These are phyloP conservation scores for Candida sonorensis DNA, from an alignment of 805 yeast genomes.

Conservation along the genomic window DNA sequence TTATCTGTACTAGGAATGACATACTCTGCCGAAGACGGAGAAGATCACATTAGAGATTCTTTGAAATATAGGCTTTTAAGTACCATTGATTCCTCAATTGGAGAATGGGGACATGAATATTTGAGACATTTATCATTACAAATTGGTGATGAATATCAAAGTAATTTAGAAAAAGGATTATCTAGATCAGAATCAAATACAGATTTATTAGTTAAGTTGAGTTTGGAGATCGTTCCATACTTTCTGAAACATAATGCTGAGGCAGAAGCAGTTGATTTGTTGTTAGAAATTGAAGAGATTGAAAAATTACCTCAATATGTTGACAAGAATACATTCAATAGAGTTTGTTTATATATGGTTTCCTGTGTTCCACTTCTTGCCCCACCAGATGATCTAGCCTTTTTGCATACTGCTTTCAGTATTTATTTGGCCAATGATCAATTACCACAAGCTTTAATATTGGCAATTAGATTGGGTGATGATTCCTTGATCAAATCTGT, in stretches of 20 bases:
- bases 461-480: constrained; percentile 87
- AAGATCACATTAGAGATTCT: constrained; percentile 53
- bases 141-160: constrained; percentile 81
- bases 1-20: constrained; percentile 95
- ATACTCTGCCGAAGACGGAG: constrained; percentile 65
- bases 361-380: constrained; percentile 95
- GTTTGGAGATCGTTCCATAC: constrained; percentile 77
- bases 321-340: constrained; percentile 73
- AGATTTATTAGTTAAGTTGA: constrained; percentile 46
- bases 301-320: constrained; percentile 78
- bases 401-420: constrained; percentile 80
- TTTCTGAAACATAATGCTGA: constrained; percentile 94
- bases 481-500: constrained; percentile 71
- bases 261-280: constrained; percentile 94
- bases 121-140: constrained; percentile 93
- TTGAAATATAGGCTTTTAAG: constrained; percentile 66
- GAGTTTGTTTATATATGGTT: constrained; percentile 92
- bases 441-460: constrained; percentile 80
- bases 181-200: constrained; percentile 17
- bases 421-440: constrained; percentile 75
- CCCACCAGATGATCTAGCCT: constrained; percentile 86
- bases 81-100: constrained; percentile 42
- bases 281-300: constrained; percentile 83
- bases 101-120: constrained; percentile 98
- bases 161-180: constrained; percentile 25